These are phyloP conservation scores for Elsinoe arachidis DNA, from an alignment of 2,329 filamentous ascomycete genomes.

Conservation along the genomic window DNA sequence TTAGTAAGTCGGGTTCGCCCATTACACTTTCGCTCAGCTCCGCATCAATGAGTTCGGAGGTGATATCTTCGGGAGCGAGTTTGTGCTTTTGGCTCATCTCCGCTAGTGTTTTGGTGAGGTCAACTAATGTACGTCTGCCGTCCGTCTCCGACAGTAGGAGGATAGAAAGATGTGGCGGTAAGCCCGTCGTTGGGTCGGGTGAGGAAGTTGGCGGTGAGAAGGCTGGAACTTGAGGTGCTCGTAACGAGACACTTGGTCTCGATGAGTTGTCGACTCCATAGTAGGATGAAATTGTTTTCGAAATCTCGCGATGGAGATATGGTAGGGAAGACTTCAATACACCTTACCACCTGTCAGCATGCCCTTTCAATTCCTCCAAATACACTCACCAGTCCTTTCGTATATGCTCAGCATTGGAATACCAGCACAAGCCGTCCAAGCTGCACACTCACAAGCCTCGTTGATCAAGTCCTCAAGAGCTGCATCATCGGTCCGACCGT, in stretches of 20 bases:
- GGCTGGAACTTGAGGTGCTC: conserved; percentile 60
- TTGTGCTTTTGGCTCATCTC: conserved; percentile 92
- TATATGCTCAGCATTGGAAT: conserved; percentile 86
- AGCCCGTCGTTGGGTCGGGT: conserved; percentile 29
- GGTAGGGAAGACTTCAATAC: conserved; percentile 82
- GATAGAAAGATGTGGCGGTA: conserved; percentile 46
- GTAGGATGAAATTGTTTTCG: conserved; percentile 74
- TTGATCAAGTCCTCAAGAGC: conserved; percentile 78
- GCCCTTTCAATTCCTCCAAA: background rate
- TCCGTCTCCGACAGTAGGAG: conserved; percentile 82
- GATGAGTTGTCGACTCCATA: conserved; percentile 57
- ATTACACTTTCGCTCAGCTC: conserved; percentile 74
- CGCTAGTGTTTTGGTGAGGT: conserved; percentile 85
- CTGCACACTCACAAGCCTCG: conserved; percentile 82
- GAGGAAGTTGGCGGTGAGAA: conserved; percentile 43
- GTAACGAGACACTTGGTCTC: conserved; percentile 63
- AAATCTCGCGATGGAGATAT: conserved; percentile 71
- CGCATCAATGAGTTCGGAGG: conserved; percentile 74
- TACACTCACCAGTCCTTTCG: conserved; percentile 68
- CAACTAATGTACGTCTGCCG: conserved; percentile 85
- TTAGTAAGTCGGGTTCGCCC: conserved; percentile 78
- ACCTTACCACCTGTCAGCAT: conserved; percentile 45
- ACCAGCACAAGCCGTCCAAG: conserved; percentile 85
- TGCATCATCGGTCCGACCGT: conserved; percentile 59
- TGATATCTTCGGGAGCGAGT: conserved; percentile 72